Percentiles rank a stretch among this genome's conserved stretches.
Conservation (phyloP, 257 asterid genomes). For the Solanum paucissectum region DNA sequence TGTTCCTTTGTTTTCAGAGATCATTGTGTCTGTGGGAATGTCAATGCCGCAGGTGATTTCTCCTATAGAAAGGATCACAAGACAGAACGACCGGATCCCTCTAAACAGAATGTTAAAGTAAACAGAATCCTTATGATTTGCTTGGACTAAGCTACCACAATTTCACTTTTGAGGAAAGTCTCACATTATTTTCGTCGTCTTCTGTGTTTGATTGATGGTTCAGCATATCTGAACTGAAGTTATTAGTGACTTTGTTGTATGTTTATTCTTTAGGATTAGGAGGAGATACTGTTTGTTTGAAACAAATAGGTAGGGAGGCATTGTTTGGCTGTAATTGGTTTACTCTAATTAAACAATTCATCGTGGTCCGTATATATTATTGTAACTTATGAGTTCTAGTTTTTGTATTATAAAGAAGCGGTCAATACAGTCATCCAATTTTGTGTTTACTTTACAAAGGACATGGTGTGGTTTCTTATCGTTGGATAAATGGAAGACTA, state of each 20-base stretch:
- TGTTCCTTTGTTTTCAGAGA: slow-evolving; percentile 41
- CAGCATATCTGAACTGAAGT: not conserved
- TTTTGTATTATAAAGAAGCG: not conserved
- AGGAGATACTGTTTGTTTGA: not conserved
- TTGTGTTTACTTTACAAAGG: not conserved
- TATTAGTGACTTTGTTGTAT: not conserved
- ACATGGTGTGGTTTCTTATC: not conserved
- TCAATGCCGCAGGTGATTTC: slow-evolving; percentile 84
- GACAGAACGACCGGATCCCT: slow-evolving; percentile 30
- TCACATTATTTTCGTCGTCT: not conserved
- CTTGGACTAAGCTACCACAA: not conserved
- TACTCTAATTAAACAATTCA: not conserved
- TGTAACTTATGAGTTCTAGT: not conserved
- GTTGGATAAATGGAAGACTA: not conserved
- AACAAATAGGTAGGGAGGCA: not conserved
- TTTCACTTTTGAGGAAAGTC: not conserved
- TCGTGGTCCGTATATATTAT: not conserved
- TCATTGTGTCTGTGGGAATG: slow-evolving; percentile 86
- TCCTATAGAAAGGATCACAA: slow-evolving; percentile 28
- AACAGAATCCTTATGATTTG: not conserved
- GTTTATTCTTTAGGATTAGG: not conserved
- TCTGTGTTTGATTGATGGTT: not conserved
- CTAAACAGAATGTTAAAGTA: slow-evolving; percentile 31
- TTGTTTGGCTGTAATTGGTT: not conserved
- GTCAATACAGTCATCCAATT: not conserved